phyloP scores from a whole-genome alignment of 2,329 filamentous ascomycete genomes.

The Neurospora sp. region DNA sequence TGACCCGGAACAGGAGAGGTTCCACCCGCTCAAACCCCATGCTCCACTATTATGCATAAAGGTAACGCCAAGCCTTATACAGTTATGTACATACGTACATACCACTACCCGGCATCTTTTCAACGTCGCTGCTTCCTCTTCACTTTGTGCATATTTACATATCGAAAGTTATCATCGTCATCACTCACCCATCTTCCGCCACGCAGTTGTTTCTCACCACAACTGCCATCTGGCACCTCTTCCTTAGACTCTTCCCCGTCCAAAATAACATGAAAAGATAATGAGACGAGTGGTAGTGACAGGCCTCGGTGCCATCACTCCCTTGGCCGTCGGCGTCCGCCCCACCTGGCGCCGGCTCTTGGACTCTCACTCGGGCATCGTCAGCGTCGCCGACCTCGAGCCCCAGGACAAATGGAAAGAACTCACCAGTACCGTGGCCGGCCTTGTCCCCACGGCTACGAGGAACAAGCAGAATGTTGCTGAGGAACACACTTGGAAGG shows the following conservation, averaged over 20 bases:
- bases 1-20: background rate
- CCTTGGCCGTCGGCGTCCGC: slow-evolving; percentile 69
- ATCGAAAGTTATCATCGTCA: background rate
- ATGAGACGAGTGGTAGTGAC: slow-evolving; percentile 75
- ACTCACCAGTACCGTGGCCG: slow-evolving; percentile 78
- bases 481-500: slow-evolving; percentile 29
- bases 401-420: slow-evolving; percentile 50
- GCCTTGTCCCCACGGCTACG: slow-evolving; percentile 56
- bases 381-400: slow-evolving; percentile 55
- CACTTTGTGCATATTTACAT: background rate
- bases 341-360: slow-evolving; percentile 75
- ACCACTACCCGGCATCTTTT: background rate
- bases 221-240: background rate
- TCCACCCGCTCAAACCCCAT: background rate
- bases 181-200: background rate
- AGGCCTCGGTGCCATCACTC: slow-evolving; percentile 71
- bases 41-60: background rate
- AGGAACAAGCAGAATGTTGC: slow-evolving; percentile 14
- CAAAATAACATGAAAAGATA: slow-evolving; percentile 29
- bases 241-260: background rate
- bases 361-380: slow-evolving; percentile 69
- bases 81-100: background rate
- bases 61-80: background rate
- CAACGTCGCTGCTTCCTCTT: background rate
- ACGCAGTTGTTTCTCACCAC: background rate